Percentiles rank a stretch among this genome's conserved stretches.
These are phyloP conservation scores for Wakefieldia striispora DNA, from an alignment of 768 basidiomycete species.

Conservation along the genomic window DNA sequence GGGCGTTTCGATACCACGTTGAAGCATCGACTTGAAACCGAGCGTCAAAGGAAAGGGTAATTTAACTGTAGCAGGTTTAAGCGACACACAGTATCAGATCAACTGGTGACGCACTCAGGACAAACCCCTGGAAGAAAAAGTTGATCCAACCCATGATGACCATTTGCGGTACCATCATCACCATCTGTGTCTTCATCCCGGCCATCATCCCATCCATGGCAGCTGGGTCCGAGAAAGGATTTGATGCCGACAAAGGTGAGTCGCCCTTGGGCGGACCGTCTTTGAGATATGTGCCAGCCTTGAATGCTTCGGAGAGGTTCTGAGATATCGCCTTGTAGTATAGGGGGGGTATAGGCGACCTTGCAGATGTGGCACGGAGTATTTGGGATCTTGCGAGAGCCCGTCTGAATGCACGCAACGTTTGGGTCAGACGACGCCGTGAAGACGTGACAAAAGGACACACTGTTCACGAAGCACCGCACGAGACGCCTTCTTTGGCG, in stretches of 20 bases:
- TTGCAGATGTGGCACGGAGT: slow-evolving; percentile 74
- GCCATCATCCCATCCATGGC: slow-evolving; percentile 99
- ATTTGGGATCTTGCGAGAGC: slow-evolving; percentile 81
- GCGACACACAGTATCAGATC: not conserved
- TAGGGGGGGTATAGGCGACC: slow-evolving; percentile 74
- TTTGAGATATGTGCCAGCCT: slow-evolving; percentile 80
- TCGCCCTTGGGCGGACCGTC: slow-evolving; percentile 73
- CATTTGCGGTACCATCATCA: slow-evolving; percentile 99
- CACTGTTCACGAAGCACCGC: slow-evolving; percentile 92
- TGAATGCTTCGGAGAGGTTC: slow-evolving; percentile 69
- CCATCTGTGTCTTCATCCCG: slow-evolving; percentile 98
- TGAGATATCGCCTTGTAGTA: slow-evolving; percentile 76
- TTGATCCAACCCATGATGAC: slow-evolving; percentile 99
- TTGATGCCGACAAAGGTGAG: slow-evolving; percentile 58
- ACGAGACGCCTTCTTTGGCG: slow-evolving; percentile 76
- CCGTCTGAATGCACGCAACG: slow-evolving; percentile 44
- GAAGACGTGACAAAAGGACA: slow-evolving; percentile 31
- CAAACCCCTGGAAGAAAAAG: slow-evolving; percentile 98
- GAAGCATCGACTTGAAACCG: slow-evolving; percentile 97
- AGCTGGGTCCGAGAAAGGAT: slow-evolving; percentile 84
- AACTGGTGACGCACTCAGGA: slow-evolving; percentile 72
- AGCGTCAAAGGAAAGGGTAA: slow-evolving; percentile 95
- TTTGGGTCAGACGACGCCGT: not conserved
- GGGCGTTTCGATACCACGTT: slow-evolving; percentile 90
- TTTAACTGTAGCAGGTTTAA: slow-evolving; percentile 58